Base-by-base conservation (phyloP, 768 basidiomycete genomes). In the Mycena sanguinolenta region DNA sequence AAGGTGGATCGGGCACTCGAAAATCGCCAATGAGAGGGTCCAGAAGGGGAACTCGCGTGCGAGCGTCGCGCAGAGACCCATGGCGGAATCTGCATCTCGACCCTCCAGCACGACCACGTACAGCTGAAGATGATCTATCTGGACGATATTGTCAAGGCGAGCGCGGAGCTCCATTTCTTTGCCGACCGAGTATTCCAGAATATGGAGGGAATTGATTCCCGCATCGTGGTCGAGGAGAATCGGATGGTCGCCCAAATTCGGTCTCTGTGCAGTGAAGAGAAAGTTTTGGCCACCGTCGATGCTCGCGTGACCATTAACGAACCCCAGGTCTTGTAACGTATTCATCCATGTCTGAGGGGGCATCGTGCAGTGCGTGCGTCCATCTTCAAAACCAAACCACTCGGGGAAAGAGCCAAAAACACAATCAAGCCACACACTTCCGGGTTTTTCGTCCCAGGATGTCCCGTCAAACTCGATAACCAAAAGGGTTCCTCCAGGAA, bases 391-490 rank as follows among this genome's bases (percentile, higher is more conserved):
- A 0, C 53, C 67, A 34, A 68, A 68, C 67, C 67, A 68, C 16
- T 68, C 67, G 6, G 52, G 14, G 59, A 68, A 68, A 14, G 59
- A 62, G 19, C 67, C 67, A 23, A 68, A 68, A 19, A 68, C 14
- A 27, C 52, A 68, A 21, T 68, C 67, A 9, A 46, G 28, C 67
- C 67, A 68, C n/a, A 62, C 32, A 27, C 59, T 68, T n/a, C 19
- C 67, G 59, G 14, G n/a, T 9, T 21, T 55, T 2, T 36, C 54
- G 10, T 0, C 46, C 67, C 67, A 68, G 0, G 67, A 17, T 1
- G 59, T 62, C 21, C 67, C 59, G 23, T 68, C 54, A 4, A 68
- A 27, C 19, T 68, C 67, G 44, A 68, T n/a, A 8, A 39, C 25
- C 13, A 62, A 13, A 23, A 68, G 53, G 42, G 16, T 55, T 25